Base-by-base conservation (phyloP, 2,329 filamentous ascomycete genomes). In the Penicillium occitanis region DNA sequence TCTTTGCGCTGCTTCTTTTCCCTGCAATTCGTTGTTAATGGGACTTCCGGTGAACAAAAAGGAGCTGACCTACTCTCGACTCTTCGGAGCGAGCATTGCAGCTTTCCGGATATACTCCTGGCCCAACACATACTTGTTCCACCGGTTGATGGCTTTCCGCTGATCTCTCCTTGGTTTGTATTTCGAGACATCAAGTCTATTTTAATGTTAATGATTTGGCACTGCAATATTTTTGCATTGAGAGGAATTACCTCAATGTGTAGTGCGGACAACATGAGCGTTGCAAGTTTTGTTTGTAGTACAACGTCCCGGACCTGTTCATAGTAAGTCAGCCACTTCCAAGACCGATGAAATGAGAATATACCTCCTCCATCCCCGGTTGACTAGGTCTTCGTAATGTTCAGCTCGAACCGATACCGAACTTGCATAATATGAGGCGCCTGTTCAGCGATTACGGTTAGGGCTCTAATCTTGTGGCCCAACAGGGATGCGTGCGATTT, bases 241-340 rank as follows among this genome's bases (percentile, higher is more conserved):
- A 19, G 37, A 5, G 6, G 46, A 65, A 69, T 30, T 67, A 81
- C 79, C 81, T 79, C 69, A 84, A 75, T 13, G 82, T 83, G 69
- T 84, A 98, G 74, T 97, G 93, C 53, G 93, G 93, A 77, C 95
- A 99, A 74, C 95, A 99, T 68, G 92, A 91, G 65, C 88, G 84
- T 66, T 85, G 85, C 72, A 92, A 88, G 76, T 84, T 82, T 69
- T 80, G 82, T 70, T 83, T 83, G 71, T 84, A 84, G 71, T 82
- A 83, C 57, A 82, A 74, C 11, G 76, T 79, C 1, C 82, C 82
- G 46, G 82, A 83, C 69, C 82, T 82, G 60, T 62, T 14, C 13
- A 25, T 30, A 8, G 42, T 65, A 44, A 65, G 55, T 53, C 44
- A 19, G 19, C 10, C 25, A 19, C 19, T 61, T 48, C 13, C 19